A percentile compares a stretch with the other conserved stretches of the same genome.
phyloP scores from a whole-genome alignment of 2,329 filamentous ascomycete genomes.

The Phyllosticta capitalensis region DNA sequence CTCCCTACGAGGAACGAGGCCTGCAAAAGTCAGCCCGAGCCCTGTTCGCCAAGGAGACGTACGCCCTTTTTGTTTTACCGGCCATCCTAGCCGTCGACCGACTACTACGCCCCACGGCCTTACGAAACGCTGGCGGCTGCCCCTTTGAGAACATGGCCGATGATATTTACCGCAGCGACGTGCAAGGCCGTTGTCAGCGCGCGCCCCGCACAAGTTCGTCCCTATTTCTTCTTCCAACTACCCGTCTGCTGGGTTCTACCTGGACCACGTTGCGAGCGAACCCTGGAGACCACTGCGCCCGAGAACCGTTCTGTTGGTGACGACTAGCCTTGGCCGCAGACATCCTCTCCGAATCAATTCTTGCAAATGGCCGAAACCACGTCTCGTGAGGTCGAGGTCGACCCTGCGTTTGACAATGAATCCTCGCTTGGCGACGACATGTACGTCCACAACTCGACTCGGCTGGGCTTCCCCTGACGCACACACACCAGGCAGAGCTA shows the following conservation, averaged over 20 bases:
- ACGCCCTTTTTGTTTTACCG: too few relatives aligned
- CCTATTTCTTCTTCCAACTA: neutral
- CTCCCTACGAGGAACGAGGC: neutral
- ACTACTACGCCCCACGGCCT: neutral
- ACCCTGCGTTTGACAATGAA: neutral
- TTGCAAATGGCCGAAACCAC: too few relatives aligned
- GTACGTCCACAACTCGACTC: neutral
- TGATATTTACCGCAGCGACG: neutral
- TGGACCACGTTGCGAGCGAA: neutral
- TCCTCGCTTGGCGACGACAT: neutral
- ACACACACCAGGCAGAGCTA: conserved; percentile 1
- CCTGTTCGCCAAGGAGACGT: neutral
- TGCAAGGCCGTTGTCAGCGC: neutral
- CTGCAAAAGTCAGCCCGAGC: neutral
- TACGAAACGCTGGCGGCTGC: neutral
- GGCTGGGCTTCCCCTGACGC: neutral
- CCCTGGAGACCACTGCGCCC: neutral
- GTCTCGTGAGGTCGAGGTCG: neutral
- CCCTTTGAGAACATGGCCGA: neutral
- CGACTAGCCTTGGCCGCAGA: neutral
- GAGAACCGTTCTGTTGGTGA: neutral
- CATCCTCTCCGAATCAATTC: too few relatives aligned
- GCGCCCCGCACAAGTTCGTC: neutral
- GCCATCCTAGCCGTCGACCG: too few relatives aligned
- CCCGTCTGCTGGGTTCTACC: neutral